Percentiles rank a stretch among this genome's conserved stretches.
phyloP scores from a whole-genome alignment of 2,329 filamentous ascomycete species.

The Onygenales sp. region DNA sequence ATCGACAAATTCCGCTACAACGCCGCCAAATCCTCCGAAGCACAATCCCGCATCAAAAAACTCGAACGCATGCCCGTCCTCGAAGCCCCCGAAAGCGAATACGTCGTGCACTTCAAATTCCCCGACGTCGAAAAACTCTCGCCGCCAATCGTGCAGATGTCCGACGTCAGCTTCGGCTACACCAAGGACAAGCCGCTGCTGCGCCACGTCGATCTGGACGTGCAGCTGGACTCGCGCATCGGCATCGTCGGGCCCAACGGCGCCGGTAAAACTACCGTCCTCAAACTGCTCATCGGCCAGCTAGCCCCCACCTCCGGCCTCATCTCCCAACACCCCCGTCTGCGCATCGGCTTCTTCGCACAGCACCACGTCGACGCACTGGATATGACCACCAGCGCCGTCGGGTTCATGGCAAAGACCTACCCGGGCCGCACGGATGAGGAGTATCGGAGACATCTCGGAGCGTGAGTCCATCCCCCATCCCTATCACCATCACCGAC shows the following conservation, averaged over 20 bases:
- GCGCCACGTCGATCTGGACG: slow-evolving; percentile 81
- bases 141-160: slow-evolving; percentile 97
- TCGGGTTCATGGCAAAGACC: slow-evolving; percentile 89
- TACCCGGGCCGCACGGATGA: slow-evolving; percentile 90
- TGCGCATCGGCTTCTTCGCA: slow-evolving; percentile 92
- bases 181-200: slow-evolving; percentile 68
- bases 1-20: slow-evolving; percentile 99
- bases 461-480: slow-evolving; percentile 55
- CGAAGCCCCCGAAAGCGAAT: slow-evolving; percentile 82
- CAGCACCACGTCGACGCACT: slow-evolving; percentile 97
- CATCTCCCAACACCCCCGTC: slow-evolving; percentile 78
- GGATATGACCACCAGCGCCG: slow-evolving; percentile 78
- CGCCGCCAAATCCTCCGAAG: slow-evolving; percentile 95
- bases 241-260: slow-evolving; percentile 99
- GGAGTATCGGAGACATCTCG: slow-evolving; percentile 90
- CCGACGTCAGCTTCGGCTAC: slow-evolving; percentile 84
- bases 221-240: slow-evolving; percentile 95
- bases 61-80: slow-evolving; percentile 93
- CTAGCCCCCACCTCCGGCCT: slow-evolving; percentile 66
- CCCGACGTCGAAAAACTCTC: slow-evolving; percentile 96
- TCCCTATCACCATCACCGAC: background rate
- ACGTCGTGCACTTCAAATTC: slow-evolving; percentile 94
- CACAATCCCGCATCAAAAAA: slow-evolving; percentile 98
- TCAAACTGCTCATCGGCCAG: slow-evolving; percentile 91
- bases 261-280: slow-evolving; percentile 95